Evolutionary conservation across 2,329 filamentous ascomycete species (phyloP), one percentile per base, ranked within the genome.

Genomic region (Curvularia spicifera): DNA sequence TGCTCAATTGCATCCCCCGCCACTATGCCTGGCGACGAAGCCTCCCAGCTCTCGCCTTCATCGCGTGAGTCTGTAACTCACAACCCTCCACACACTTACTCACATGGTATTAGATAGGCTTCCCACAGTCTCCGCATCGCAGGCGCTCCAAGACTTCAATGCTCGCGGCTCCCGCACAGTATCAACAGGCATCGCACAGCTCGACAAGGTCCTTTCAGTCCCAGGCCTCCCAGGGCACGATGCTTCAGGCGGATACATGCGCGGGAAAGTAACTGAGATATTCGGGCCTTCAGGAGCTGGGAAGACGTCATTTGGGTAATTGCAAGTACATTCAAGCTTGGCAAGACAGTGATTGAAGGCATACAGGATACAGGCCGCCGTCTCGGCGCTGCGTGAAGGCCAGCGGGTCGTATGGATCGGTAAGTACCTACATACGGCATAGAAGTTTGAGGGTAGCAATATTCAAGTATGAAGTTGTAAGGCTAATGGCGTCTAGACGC

Each of bases 251-350:
- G 93, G 92, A 4, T 81, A 96, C 47, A 84, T 84, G 59, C 86
- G 88, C 56, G 91, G 93, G 13, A 90, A 92, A 74, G 83, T 97
- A 42, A 91, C 90, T 3, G 94, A 98, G 76, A 80, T 97, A 49
- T 96, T 91, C 85, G 94, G 94, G 0, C 92, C 93, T 10, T 89
- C 91, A 8, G 93, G 93, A 1, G 86, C 86, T 26, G 94, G 93
- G 29, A 97, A 96, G 81, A 96, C 92, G 4, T 83, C 89, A 12
- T 80, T 97, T 67, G 90, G 89, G 90, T 94, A 82, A 78, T 86
- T 78, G 47, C 57, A 54, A 54, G 61, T 51, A 56, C 51, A 52
- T 58, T 18, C 44, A 64, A 64, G 54, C 57, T 56, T 49, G 53
- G 47, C 50, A 26, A 51, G 48, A 62, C 58, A 47, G 54, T 61